Evolutionary conservation across 495 filamentous ascomycete species (phyloP).

Genomic region (Lepraria neglecta): DNA sequence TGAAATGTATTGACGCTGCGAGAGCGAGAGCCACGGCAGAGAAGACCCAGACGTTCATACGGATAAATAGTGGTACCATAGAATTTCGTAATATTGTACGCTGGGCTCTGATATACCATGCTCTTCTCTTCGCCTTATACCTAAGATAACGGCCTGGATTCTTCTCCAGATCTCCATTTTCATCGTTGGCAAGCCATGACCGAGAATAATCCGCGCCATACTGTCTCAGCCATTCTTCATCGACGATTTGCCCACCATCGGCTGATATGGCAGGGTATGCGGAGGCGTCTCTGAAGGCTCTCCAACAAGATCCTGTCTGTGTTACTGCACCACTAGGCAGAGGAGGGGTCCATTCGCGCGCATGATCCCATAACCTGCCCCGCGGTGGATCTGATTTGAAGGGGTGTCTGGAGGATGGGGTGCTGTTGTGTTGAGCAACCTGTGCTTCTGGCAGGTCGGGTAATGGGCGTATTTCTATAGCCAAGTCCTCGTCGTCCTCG

Average conservation of each 20-base stretch:
- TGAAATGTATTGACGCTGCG: constrained; percentile 64
- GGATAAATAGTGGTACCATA: constrained; percentile 76
- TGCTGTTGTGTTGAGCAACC: constrained; percentile 56
- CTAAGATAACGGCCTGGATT: constrained; percentile 36
- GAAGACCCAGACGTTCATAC: constrained; percentile 74
- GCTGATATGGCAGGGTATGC: constrained; percentile 44
- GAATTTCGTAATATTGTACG: constrained; percentile 65
- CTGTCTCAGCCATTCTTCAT: constrained; percentile 53
- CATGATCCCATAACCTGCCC: constrained; percentile 29
- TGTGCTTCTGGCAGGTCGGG: constrained; percentile 46
- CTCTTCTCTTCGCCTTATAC: constrained; percentile 38
- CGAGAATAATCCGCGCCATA: constrained; percentile 50
- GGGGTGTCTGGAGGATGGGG: constrained; percentile 37
- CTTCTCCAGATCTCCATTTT: constrained; percentile 46
- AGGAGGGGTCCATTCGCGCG: constrained; percentile 25
- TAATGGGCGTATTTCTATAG: constrained; percentile 35
- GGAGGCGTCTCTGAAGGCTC: constrained; percentile 50
- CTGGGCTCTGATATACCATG: constrained; percentile 52
- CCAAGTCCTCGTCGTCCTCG: constrained; percentile 35
- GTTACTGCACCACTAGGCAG: constrained; percentile 18
- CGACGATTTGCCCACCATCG: constrained; percentile 47
- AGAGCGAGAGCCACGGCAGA: constrained; percentile 77
- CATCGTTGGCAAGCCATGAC: constrained; percentile 48
- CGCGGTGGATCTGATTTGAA: constrained; percentile 23
- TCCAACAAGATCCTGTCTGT: constrained; percentile 53